phyloP scores from a whole-genome alignment of 78 protist species.

The Dictyostelium citrinum region DNA sequence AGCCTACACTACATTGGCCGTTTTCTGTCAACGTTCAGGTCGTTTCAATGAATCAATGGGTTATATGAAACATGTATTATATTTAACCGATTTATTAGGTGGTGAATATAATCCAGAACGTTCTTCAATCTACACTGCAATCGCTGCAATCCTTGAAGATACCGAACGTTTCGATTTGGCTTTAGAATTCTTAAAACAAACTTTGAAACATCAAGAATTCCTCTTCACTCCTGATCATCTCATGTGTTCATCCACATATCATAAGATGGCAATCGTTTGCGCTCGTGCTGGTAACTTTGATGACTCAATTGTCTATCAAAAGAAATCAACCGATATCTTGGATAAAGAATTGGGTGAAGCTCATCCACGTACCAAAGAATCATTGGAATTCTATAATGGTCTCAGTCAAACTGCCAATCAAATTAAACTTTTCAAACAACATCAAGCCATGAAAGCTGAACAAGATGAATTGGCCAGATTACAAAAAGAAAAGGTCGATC shows the following conservation, averaged over 20 bases:
- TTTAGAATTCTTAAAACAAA: slow-evolving; percentile 13
- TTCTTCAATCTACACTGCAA: slow-evolving; percentile 52
- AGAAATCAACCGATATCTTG: slow-evolving; percentile 9
- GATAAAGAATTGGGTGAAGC: slow-evolving; percentile 18
- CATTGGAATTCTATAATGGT: not conserved
- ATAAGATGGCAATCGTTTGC: slow-evolving; percentile 21
- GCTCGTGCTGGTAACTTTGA: not conserved
- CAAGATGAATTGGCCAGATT: not conserved
- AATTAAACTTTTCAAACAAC: not conserved
- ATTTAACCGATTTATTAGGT: slow-evolving; percentile 45
- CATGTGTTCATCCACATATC: not conserved
- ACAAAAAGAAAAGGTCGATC: not conserved
- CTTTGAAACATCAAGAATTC: slow-evolving; percentile 21
- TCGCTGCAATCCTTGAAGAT: slow-evolving; percentile 46
- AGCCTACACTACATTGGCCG: slow-evolving; percentile 60
- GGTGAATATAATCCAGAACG: slow-evolving; percentile 68
- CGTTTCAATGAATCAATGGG: slow-evolving; percentile 36
- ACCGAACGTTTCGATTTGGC: slow-evolving; percentile 4
- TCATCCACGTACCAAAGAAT: slow-evolving; percentile 61
- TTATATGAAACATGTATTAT: slow-evolving; percentile 65
- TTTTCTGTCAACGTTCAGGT: slow-evolving; percentile 68
- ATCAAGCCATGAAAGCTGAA: not conserved
- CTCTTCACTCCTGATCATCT: slow-evolving; percentile 38
- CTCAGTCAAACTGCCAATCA: not conserved
- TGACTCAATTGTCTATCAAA: slow-evolving; percentile 4